Percentiles rank a stretch among this genome's conserved stretches.
phyloP scores from a whole-genome alignment of 352 stramenopile species.

The Phytophthora ramorum region DNA sequence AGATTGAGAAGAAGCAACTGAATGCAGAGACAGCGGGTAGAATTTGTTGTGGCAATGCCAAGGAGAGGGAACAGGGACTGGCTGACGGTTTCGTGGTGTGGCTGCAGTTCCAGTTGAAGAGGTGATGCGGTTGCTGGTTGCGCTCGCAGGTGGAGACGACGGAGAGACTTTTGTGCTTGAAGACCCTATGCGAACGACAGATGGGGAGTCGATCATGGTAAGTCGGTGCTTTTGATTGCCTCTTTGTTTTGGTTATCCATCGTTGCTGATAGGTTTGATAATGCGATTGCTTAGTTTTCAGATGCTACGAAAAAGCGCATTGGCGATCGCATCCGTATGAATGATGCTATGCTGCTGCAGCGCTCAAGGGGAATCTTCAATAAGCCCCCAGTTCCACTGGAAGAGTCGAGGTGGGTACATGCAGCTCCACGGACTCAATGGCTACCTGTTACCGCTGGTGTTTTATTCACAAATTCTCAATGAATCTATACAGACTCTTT shows the following conservation, averaged over 20 bases:
- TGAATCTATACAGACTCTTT: slow-evolving; percentile 27
- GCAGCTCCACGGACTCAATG: background rate
- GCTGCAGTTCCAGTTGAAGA: slow-evolving; percentile 32
- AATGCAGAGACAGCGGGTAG: slow-evolving; percentile 13
- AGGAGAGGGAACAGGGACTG: background rate
- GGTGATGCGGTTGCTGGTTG: slow-evolving; percentile 62
- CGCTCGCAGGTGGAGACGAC: slow-evolving; percentile 60
- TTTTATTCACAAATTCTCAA: slow-evolving; percentile 9
- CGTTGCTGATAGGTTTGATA: background rate
- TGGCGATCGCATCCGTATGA: slow-evolving; percentile 67
- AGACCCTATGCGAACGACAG: slow-evolving; percentile 46
- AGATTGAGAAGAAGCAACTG: slow-evolving; percentile 14
- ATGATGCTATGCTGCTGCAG: slow-evolving; percentile 48
- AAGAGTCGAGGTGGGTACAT: slow-evolving; percentile 41
- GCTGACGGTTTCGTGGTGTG: background rate
- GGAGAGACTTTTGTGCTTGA: slow-evolving; percentile 66
- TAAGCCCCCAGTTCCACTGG: slow-evolving; percentile 43
- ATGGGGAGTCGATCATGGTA: slow-evolving; percentile 17
- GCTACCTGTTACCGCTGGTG: background rate
- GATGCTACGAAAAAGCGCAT: slow-evolving; percentile 39
- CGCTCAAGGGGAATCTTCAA: slow-evolving; percentile 42
- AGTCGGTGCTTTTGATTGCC: background rate
- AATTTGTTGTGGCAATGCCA: background rate
- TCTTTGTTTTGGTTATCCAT: background rate
- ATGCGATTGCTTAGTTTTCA: slow-evolving; percentile 1